phyloP scores from a whole-genome alignment of 192 early-diverging fungal species.

The Backusella tarrabulga region DNA sequence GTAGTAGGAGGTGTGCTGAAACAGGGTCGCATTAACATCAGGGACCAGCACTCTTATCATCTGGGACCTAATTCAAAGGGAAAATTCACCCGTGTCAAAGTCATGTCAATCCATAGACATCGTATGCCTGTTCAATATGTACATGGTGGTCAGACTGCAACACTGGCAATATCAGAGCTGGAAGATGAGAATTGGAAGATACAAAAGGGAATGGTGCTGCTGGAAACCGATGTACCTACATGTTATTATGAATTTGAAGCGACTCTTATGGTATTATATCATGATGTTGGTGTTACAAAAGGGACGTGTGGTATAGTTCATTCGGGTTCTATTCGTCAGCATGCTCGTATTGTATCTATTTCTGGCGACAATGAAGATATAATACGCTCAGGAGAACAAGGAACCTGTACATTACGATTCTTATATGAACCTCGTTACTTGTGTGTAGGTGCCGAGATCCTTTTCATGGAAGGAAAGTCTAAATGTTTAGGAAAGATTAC shows the following conservation, averaged over 20 bases:
- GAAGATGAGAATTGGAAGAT: slow-evolving; percentile 18
- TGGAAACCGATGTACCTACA: slow-evolving; percentile 41
- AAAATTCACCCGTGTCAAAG: slow-evolving; percentile 60
- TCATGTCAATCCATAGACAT: slow-evolving; percentile 82
- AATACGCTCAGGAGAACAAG: slow-evolving; percentile 45
- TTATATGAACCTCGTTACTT: slow-evolving; percentile 63
- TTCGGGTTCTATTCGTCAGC: slow-evolving; percentile 58
- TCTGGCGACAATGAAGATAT: neutral
- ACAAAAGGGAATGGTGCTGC: slow-evolving; percentile 56
- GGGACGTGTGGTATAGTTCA: slow-evolving; percentile 62
- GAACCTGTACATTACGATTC: slow-evolving; percentile 51
- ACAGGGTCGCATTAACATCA: slow-evolving; percentile 48
- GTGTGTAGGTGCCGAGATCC: slow-evolving; percentile 51
- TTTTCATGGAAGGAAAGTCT: slow-evolving; percentile 61
- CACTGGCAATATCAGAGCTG: slow-evolving; percentile 49
- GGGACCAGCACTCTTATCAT: slow-evolving; percentile 36
- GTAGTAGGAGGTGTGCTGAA: slow-evolving; percentile 65
- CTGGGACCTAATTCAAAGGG: slow-evolving; percentile 69
- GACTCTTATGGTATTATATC: slow-evolving; percentile 61
- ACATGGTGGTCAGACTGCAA: slow-evolving; percentile 72
- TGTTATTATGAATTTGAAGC: slow-evolving; percentile 64
- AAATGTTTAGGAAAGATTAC: slow-evolving; percentile 73
- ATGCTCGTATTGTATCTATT: slow-evolving; percentile 48
- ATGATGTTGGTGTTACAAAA: slow-evolving; percentile 40
- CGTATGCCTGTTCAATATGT: slow-evolving; percentile 70